These are phyloP conservation scores for Talaromyces funiculosus DNA, from an alignment of 2,329 filamentous ascomycete genomes.

Conservation along the genomic window DNA sequence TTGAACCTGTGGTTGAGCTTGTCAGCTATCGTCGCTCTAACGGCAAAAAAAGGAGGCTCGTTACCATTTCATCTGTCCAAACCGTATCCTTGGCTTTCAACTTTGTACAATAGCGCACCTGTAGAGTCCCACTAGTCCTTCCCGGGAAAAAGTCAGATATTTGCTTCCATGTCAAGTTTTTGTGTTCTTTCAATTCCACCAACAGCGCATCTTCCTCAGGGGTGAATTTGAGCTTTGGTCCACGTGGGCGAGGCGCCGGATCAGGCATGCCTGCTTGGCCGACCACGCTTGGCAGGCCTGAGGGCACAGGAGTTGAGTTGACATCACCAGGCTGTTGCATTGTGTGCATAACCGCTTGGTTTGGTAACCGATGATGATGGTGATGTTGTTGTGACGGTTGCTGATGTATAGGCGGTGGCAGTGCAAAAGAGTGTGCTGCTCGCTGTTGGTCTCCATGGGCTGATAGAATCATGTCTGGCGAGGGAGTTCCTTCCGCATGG, in stretches of 20 bases:
- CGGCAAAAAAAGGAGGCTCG: no score
- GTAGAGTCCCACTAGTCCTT: slow-evolving; percentile 79
- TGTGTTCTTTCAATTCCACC: slow-evolving; percentile 88
- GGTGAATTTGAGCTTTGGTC: slow-evolving; percentile 90
- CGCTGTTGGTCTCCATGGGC: slow-evolving; percentile 28
- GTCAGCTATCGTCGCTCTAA: neutral
- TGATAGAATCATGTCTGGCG: slow-evolving; percentile 32
- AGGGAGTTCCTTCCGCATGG: slow-evolving; percentile 26
- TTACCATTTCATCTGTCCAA: slow-evolving; percentile 90
- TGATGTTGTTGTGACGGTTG: slow-evolving; percentile 54
- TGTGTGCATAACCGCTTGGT: slow-evolving; percentile 61
- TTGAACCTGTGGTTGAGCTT: slow-evolving; percentile 26
- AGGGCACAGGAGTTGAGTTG: slow-evolving; percentile 40
- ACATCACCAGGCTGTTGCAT: slow-evolving; percentile 54
- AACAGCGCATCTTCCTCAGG: slow-evolving; percentile 83
- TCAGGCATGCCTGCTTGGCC: slow-evolving; percentile 81
- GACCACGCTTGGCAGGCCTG: slow-evolving; percentile 74
- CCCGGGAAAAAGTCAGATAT: slow-evolving; percentile 95
- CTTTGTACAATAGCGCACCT: slow-evolving; percentile 93
- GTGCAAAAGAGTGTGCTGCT: slow-evolving; percentile 27
- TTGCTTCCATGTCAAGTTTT: slow-evolving; percentile 94
- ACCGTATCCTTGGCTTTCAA: slow-evolving; percentile 88
- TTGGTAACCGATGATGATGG: slow-evolving; percentile 75
- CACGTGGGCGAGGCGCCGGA: slow-evolving; percentile 72
- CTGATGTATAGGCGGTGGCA: slow-evolving; percentile 37